Percentiles rank a stretch among this genome's conserved stretches.
phyloP scores from a whole-genome alignment of 495 filamentous ascomycete species.

The Platismatia glauca region DNA sequence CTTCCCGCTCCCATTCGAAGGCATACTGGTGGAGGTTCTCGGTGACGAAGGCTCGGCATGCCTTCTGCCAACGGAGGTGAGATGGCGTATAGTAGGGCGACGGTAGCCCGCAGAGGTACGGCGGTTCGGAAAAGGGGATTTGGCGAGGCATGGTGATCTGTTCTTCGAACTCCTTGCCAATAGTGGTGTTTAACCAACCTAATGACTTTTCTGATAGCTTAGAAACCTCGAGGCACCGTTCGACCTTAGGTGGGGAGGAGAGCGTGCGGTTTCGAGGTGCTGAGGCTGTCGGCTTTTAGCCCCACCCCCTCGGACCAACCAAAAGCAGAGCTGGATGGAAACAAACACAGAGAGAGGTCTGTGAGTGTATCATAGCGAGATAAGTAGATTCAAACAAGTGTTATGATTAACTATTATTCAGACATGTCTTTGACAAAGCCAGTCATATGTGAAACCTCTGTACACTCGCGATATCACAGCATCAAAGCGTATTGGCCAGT shows the following conservation, averaged over 20 bases:
- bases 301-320: not conserved
- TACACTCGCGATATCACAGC: not conserved
- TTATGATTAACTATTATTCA: not conserved
- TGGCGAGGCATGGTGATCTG: not conserved
- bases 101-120: constrained; percentile 59
- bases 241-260: not conserved
- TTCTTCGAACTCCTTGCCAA: not conserved
- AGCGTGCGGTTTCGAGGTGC: not conserved
- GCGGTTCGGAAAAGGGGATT: constrained; percentile 66
- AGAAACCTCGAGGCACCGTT: not conserved
- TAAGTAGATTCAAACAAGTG: not conserved
- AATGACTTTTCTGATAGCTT: not conserved
- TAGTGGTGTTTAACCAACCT: not conserved
- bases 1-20: constrained; percentile 56
- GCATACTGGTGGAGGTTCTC: constrained; percentile 52
- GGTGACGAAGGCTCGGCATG: constrained; percentile 53
- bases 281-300: not conserved
- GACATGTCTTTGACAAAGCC: not conserved
- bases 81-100: constrained; percentile 58
- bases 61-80: constrained; percentile 48
- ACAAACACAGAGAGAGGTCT: not conserved
- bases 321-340: not conserved
- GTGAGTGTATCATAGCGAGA: not conserved
- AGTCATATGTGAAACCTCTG: not conserved
- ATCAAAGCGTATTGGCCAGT: constrained; percentile 5